A percentile compares a stretch with the other conserved stretches of the same genome.
These are phyloP conservation scores for Vigna angularis DNA, from an alignment of 306 rosid species.

Conservation along the genomic window DNA sequence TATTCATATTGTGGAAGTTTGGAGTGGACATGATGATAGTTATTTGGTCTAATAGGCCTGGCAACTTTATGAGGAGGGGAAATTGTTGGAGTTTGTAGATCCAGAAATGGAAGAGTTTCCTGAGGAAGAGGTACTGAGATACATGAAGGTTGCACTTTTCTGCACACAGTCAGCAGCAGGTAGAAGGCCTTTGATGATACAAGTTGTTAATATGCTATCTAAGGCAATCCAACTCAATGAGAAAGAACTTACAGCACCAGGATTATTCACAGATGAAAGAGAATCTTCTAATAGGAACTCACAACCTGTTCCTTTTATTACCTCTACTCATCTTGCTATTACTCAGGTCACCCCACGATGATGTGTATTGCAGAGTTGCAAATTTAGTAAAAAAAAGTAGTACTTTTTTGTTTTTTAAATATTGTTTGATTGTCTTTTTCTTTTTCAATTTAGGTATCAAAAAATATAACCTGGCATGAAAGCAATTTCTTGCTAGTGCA, in stretches of 20 bases:
- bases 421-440: neutral
- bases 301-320: conserved; percentile 38
- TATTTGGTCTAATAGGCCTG: conserved; percentile 68
- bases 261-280: conserved; percentile 61
- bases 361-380: conserved; percentile 34
- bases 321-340: conserved; percentile 52
- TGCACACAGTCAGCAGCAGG: conserved; percentile 83
- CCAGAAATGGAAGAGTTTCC: conserved; percentile 66
- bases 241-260: conserved; percentile 78
- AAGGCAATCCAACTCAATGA: conserved; percentile 75
- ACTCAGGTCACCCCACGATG: conserved; percentile 74
- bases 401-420: neutral
- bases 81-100: conserved; percentile 78
- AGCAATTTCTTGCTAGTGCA: conserved; percentile 6
- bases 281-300: conserved; percentile 57
- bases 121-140: conserved; percentile 67
- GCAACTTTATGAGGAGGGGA: conserved; percentile 81
- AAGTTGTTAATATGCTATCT: conserved; percentile 85
- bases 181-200: conserved; percentile 82
- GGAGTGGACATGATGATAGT: conserved; percentile 19
- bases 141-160: conserved; percentile 90
- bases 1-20: conserved; percentile 24
- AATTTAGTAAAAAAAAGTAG: neutral
- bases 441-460: neutral
- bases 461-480: conserved; percentile 11